phyloP scores from a whole-genome alignment of 177 flowering plant species.

The Vitis hybrid region DNA sequence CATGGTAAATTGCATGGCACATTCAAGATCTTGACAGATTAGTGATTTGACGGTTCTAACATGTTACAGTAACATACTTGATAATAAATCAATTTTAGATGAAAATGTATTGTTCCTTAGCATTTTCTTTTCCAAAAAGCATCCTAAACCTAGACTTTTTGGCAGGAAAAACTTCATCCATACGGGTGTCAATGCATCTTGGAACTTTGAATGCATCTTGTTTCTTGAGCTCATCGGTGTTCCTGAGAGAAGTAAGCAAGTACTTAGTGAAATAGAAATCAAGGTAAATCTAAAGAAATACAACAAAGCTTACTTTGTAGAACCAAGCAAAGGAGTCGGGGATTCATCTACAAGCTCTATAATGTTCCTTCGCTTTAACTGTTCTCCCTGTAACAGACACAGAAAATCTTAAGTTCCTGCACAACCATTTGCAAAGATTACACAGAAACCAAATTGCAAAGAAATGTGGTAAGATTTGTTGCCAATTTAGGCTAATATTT shows the following conservation, averaged over 20 bases:
- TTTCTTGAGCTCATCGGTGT: slow-evolving; percentile 39
- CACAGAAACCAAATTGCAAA: background rate
- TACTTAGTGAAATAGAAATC: slow-evolving; percentile 1
- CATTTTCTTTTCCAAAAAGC: slow-evolving; percentile 51
- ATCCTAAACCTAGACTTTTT: slow-evolving; percentile 59
- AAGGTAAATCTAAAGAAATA: background rate
- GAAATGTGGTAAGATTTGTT: too few relatives aligned
- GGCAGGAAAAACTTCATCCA: slow-evolving; percentile 78
- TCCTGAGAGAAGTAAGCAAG: slow-evolving; percentile 20
- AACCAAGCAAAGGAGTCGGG: slow-evolving; percentile 23
- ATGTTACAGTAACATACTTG: too few relatives aligned
- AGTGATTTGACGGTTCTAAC: background rate
- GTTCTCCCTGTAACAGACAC: slow-evolving; percentile 51
- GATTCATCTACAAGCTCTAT: slow-evolving; percentile 45
- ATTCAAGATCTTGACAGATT: background rate
- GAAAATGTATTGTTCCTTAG: slow-evolving; percentile 45
- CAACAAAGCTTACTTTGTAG: slow-evolving; percentile 30
- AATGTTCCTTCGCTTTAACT: slow-evolving; percentile 48
- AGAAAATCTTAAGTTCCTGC: background rate
- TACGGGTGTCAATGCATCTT: slow-evolving; percentile 70
- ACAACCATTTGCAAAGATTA: background rate
- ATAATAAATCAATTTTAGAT: background rate
- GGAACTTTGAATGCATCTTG: slow-evolving; percentile 45
- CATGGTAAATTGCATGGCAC: background rate
- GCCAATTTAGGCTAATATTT: too few relatives aligned